phyloP scores from a whole-genome alignment of 106 monocot species.

The Allium sativum region DNA sequence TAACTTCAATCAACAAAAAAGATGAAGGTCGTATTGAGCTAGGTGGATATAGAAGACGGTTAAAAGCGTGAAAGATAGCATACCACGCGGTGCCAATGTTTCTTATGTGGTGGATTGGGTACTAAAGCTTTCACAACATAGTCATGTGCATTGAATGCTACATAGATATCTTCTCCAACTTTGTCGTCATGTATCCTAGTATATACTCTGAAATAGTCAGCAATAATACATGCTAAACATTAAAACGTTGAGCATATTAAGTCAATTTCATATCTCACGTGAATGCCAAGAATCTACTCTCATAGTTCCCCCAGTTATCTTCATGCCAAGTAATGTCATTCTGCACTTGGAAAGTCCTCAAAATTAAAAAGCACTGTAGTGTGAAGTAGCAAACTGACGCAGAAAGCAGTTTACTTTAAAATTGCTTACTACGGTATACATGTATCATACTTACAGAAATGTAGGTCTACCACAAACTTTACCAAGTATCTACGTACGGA shows the following conservation, averaged over 20 bases:
- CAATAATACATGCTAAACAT: too few relatives aligned
- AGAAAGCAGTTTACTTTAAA: too few relatives aligned
- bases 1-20: too few relatives aligned
- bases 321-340: conserved; percentile 95
- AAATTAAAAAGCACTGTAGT: too few relatives aligned
- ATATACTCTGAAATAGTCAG: too few relatives aligned
- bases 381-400: too few relatives aligned
- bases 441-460: too few relatives aligned
- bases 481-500: too few relatives aligned
- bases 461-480: too few relatives aligned
- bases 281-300: conserved; percentile 95
- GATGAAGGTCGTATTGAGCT: too few relatives aligned
- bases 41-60: not conserved
- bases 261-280: conserved; percentile 43
- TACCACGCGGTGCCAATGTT: conserved; percentile 89
- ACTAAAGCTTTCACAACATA: conserved; percentile 48
- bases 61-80: not conserved
- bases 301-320: conserved; percentile 76
- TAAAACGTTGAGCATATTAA: not conserved
- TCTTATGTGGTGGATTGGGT: conserved; percentile 56
- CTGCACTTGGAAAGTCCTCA: conserved; percentile 25
- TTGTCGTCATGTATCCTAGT: conserved; percentile 72
- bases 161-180: conserved; percentile 59
- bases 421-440: too few relatives aligned
- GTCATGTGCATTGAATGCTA: conserved; percentile 95